Evolutionary conservation across 2,329 filamentous ascomycete species (phyloP).

Genomic region (Claviceps pazoutovae): DNA sequence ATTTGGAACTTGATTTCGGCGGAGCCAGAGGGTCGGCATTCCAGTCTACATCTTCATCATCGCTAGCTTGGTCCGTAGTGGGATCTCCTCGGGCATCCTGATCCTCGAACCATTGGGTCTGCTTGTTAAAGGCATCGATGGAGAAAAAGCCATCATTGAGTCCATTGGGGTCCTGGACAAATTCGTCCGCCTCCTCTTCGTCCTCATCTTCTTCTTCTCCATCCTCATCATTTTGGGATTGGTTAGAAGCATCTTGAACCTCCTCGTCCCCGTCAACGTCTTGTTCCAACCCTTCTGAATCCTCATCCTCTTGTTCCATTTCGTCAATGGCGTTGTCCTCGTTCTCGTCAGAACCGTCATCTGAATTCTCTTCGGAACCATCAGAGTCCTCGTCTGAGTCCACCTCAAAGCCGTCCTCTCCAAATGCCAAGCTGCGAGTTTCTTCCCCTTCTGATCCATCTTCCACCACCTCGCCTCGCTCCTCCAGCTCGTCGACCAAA

Average conservation of each 20-base stretch:
- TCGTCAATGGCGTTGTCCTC: constrained; percentile 22
- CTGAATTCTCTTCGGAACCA: constrained; percentile 11
- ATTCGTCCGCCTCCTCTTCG: constrained; percentile 27
- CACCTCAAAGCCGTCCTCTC: constrained; percentile 18
- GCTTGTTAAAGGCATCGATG: constrained; percentile 92
- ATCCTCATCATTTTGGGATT: constrained; percentile 20
- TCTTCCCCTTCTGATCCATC: constrained; percentile 18
- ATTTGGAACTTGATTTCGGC: constrained; percentile 14
- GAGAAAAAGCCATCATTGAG: constrained; percentile 98
- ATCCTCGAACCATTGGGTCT: constrained; percentile 78
- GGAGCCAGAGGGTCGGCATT: constrained; percentile 55
- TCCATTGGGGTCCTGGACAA: constrained; percentile 53
- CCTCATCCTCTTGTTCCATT: constrained; percentile 24
- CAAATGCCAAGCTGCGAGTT: constrained; percentile 14
- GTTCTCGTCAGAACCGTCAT: constrained; percentile 7
- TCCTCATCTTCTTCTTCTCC: constrained; percentile 19
- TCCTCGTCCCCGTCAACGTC: constrained; percentile 17
- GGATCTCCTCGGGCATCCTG: constrained; percentile 67
- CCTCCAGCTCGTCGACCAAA: constrained; percentile 34
- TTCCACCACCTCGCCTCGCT: constrained; percentile 30
- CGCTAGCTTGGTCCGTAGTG: constrained; percentile 59
- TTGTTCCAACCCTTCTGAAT: constrained; percentile 9
- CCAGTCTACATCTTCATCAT: constrained; percentile 85
- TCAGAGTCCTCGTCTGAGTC: constrained; percentile 17
- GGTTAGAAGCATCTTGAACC: constrained; percentile 21